phyloP scores from a whole-genome alignment of 2,329 filamentous ascomycete genomes.

The Myriosclerotinia scirpicola region DNA sequence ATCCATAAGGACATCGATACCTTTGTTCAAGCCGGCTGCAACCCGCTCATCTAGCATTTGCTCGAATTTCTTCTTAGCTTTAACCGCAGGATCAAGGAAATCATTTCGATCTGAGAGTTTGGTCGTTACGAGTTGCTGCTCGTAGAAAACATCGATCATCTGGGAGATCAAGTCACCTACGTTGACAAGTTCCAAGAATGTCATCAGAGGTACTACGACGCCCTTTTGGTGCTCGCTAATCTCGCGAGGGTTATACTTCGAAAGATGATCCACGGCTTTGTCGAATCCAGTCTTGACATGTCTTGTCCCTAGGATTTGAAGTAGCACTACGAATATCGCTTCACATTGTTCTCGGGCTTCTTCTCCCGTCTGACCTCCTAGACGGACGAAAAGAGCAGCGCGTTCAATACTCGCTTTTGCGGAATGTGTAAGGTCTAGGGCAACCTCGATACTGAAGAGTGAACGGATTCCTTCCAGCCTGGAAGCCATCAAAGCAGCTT shows the following conservation, averaged over 20 bases:
- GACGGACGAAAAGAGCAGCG: constrained; percentile 75
- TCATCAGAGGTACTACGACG: constrained; percentile 89
- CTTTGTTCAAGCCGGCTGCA: constrained; percentile 92
- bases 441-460: constrained; percentile 94
- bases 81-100: constrained; percentile 85
- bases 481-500: constrained; percentile 96
- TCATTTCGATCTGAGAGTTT: constrained; percentile 90
- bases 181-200: constrained; percentile 95
- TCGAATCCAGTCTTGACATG: constrained; percentile 94
- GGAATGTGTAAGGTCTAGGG: constrained; percentile 81
- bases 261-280: constrained; percentile 86
- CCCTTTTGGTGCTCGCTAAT: constrained; percentile 68
- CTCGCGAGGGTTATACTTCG: constrained; percentile 86
- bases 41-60: constrained; percentile 98
- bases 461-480: constrained; percentile 92
- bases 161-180: constrained; percentile 97
- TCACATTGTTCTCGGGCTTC: constrained; percentile 87
- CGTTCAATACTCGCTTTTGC: constrained; percentile 88
- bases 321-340: constrained; percentile 79
- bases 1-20: constrained; percentile 97
- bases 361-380: constrained; percentile 77
- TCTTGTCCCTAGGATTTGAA: constrained; percentile 79
- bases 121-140: constrained; percentile 83
- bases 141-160: constrained; percentile 98
- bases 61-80: constrained; percentile 98